Evolutionary conservation across 1,284 basidiomycete genomes (phyloP), one percentile per base, ranked within the genome.

Genomic region (Microbotryum scabiosae): DNA sequence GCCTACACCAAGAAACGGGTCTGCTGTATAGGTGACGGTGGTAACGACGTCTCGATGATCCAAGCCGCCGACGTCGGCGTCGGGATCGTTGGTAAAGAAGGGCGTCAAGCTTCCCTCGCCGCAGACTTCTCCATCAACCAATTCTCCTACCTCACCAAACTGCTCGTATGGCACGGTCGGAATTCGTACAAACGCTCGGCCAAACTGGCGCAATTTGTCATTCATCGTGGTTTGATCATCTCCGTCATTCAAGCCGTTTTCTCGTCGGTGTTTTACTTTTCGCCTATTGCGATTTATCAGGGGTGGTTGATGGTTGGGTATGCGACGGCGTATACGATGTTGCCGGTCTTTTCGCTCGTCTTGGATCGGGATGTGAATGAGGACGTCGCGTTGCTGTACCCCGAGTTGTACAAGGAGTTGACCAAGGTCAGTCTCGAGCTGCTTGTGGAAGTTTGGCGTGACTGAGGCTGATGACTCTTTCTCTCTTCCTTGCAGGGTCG

Each of bases 251-350:
- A 78, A 64, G 90, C 90, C 9, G 94, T 98, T 3, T 97, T 97
- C 74, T 92, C 89, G 7, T 85, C 90, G 3, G 97, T 99, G 60
- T 97, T 98, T 77, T 98, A 96, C 77, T 98, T 97, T 60, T 93
- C 94, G 0, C 96, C 96, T 0, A 97, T 99, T 69, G 94, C 94
- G 0, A 77, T 98, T 56, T 98, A 97, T 75, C 96, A 98, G 70
- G 94, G 94, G 0, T 98, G 92, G 92, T 79, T 98, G 47, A 88
- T 97, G 85, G 90, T 89, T 18, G 96, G 96, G 10, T 99, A 98
- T 76, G 93, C 96, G 10, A 99, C 96, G 0, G 80, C 93, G 14
- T 98, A 97, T 74, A 97, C 96, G 1, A 97, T 97, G 93, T 91
- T 92, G 1, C 94, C 94, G 0, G 94, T 97, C 7, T 97, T 97